phyloP scores from a whole-genome alignment of 305 asterid species.

The Solanum hybrid region DNA sequence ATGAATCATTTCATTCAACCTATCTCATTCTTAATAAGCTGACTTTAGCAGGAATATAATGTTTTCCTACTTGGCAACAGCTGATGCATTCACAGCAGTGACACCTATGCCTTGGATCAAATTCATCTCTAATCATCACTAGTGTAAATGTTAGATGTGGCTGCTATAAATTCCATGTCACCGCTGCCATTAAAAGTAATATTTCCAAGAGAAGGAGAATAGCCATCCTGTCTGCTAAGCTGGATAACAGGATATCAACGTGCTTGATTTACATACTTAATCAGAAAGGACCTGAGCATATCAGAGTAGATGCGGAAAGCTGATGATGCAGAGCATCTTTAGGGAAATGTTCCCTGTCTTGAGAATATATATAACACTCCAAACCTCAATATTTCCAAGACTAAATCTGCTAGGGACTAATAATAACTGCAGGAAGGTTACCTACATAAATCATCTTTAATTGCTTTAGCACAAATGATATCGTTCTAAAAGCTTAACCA shows the following conservation, averaged over 20 bases:
- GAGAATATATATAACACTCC: not conserved
- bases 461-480: not conserved
- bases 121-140: not conserved
- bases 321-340: not conserved
- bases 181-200: not conserved
- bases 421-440: not conserved
- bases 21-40: not conserved
- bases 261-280: not conserved
- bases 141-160: not conserved
- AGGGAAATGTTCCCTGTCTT: not conserved
- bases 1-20: not conserved
- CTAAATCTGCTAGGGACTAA: not conserved
- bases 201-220: slow-evolving; percentile 1
- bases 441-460: not conserved
- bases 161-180: not conserved
- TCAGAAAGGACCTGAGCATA: not conserved
- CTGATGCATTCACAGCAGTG: not conserved
- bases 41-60: not conserved
- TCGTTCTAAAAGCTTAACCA: not conserved
- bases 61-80: not conserved
- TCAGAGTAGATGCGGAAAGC: not conserved
- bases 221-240: not conserved
- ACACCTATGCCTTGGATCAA: not conserved
- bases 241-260: not conserved
- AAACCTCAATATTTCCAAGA: not conserved